Base-by-base conservation (phyloP, 2,329 filamentous ascomycete species). In the Alternaria ventricosa region DNA sequence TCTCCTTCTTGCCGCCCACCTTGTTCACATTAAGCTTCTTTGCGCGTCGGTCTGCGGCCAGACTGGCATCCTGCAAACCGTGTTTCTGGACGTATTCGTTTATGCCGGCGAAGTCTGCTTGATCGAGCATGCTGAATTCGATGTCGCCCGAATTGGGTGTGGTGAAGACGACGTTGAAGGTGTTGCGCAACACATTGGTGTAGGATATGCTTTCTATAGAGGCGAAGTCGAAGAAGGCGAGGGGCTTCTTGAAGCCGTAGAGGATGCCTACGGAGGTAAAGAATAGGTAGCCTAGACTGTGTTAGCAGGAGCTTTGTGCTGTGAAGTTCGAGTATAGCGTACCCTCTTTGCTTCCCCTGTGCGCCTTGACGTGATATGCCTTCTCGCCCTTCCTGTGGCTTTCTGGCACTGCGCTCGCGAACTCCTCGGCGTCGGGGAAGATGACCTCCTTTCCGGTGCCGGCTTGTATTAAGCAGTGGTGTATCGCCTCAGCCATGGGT, bases 41-140 rank as follows among this genome's bases (percentile, higher is more conserved):
- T 6, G 88, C 88, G 25, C 86, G 82, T 41, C 88, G 79, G 30
- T 84, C 82, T 25, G 86, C 87, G 1, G 88, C 88, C 78, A 90
- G 82, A 71, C 87, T 89, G 3, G 88, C 87, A 71, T 90, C 88
- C 58, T 90, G 87, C 30, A 90, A 78, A 6, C 84, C 82, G 71
- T 90, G 87, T 28, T 83, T 82, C 75, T 88, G 88, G 61, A 90
- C 82, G 66, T 90, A 90, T 6, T 82, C 81, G 66, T 90, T 88
- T 51, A 90, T 90, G 15, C 87, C 87, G 0, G 83, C 81, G 68
- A 86, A 90, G 71, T 90, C 86, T 9, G 84, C 86, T 71, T 90
- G 88, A 66, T 90, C 88, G 45, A 90, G 80, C 88, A 90, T 90
- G 45, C 84, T 85, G 68, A 90, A 89, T 68, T 90, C 88, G 18